Percentiles rank a stretch among this genome's conserved stretches.
phyloP scores from a whole-genome alignment of 176 grass and related monocot genomes.

The Lolium rigidum region DNA sequence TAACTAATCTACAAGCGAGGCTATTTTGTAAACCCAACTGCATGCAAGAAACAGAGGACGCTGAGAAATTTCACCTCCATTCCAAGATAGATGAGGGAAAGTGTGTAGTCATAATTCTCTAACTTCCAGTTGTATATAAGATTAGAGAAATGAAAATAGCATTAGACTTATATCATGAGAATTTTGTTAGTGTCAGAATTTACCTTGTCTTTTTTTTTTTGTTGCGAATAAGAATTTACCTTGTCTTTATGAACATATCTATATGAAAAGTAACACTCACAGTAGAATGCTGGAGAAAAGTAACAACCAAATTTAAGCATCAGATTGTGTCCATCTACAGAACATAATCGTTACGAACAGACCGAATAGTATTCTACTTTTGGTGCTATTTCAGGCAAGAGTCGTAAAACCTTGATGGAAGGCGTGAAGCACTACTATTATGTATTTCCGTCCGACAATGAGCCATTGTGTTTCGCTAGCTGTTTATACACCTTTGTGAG shows the following conservation, averaged over 20 bases:
- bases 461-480: background rate
- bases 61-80: background rate
- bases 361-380: background rate
- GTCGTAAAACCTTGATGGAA: background rate
- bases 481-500: background rate
- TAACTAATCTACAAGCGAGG: background rate
- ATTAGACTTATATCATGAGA: background rate
- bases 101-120: background rate
- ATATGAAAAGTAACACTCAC: background rate
- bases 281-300: background rate
- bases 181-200: background rate
- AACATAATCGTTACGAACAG: background rate
- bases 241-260: background rate
- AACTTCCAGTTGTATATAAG: background rate
- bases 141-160: background rate
- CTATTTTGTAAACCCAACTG: background rate
- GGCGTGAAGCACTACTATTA: background rate
- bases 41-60: background rate
- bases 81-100: background rate
- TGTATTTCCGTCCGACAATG: background rate
- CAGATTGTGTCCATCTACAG: background rate
- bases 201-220: no score
- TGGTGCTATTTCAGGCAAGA: background rate
- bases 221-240: background rate
- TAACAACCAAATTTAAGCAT: background rate